phyloP scores from a whole-genome alignment of 2,329 filamentous ascomycete genomes.

The Ascosphaera acerosa region DNA sequence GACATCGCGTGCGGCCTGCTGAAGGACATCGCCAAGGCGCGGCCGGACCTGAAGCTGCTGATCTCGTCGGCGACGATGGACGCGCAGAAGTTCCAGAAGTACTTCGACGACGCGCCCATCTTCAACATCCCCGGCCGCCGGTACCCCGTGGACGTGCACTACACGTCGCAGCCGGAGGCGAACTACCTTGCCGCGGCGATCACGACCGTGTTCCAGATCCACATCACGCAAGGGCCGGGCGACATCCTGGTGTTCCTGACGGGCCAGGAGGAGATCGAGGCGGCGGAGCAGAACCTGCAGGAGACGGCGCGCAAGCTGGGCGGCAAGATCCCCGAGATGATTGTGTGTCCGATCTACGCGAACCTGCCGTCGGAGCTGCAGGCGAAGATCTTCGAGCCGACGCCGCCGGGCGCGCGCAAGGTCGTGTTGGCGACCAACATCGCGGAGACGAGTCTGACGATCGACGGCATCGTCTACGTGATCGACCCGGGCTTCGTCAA shows the following conservation, averaged over 20 bases:
- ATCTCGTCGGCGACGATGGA: conserved; percentile 99
- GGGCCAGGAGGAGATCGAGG: conserved; percentile 93
- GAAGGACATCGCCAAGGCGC: conserved; percentile 79
- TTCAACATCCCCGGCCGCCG: conserved; percentile 91
- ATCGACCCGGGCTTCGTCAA: conserved; percentile 93
- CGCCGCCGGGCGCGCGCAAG: conserved; percentile 72
- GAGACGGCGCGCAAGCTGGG: conserved; percentile 67
- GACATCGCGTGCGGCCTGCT: conserved; percentile 94
- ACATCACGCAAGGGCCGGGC: conserved; percentile 76
- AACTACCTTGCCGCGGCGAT: conserved; percentile 96
- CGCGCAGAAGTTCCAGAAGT: conserved; percentile 79
- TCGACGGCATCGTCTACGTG: conserved; percentile 98
- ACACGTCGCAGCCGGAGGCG: conserved; percentile 78
- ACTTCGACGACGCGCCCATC: conserved; percentile 87
- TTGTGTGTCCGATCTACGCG: conserved; percentile 92
- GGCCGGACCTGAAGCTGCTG: conserved; percentile 82
- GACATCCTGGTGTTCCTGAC: conserved; percentile 99
- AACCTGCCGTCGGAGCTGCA: conserved; percentile 98
- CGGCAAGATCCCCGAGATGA: conserved; percentile 84
- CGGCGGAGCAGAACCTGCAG: conserved; percentile 79
- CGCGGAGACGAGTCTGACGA: conserved; percentile 89
- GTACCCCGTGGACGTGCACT: conserved; percentile 93
- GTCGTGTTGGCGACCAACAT: conserved; percentile 98
- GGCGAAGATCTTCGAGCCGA: conserved; percentile 89
- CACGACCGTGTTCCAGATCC: conserved; percentile 83